A percentile compares a stretch with the other conserved stretches of the same genome.
Evolutionary conservation across 371 early-diverging fungal species (phyloP).

Genomic region (Mucor irregularis): DNA sequence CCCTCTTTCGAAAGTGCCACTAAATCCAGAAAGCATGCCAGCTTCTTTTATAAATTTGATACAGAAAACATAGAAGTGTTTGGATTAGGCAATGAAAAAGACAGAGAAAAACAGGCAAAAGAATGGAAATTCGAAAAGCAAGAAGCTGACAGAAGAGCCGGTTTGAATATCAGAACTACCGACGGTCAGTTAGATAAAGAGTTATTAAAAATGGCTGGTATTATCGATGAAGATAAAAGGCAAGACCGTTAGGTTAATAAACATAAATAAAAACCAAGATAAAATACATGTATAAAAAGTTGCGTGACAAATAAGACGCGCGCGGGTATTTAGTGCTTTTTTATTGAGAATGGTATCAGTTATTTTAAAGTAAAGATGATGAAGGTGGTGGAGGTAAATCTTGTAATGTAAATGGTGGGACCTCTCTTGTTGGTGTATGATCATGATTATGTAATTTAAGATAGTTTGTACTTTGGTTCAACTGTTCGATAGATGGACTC

Average conservation of each 20-base stretch:
- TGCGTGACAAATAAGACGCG: neutral
- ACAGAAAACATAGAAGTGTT: slow-evolving; percentile 60
- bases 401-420: slow-evolving; percentile 4
- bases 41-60: slow-evolving; percentile 42
- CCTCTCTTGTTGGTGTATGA: neutral
- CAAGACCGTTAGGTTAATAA: slow-evolving; percentile 20
- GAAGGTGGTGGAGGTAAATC: neutral
- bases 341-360: neutral
- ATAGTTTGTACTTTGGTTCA: slow-evolving; percentile 7
- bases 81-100: slow-evolving; percentile 55
- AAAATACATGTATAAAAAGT: too few relatives aligned
- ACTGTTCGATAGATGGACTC: slow-evolving; percentile 8
- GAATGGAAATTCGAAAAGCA: slow-evolving; percentile 64
- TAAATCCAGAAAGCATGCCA: neutral
- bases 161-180: slow-evolving; percentile 45
- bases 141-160: slow-evolving; percentile 49
- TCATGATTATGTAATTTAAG: neutral
- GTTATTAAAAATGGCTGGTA: slow-evolving; percentile 49
- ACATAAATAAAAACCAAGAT: neutral
- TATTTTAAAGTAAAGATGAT: neutral
- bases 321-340: neutral
- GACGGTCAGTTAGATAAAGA: slow-evolving; percentile 51
- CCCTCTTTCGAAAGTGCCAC: slow-evolving; percentile 30
- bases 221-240: slow-evolving; percentile 39
- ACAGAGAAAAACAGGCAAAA: slow-evolving; percentile 36